Base-by-base conservation (phyloP, 129 eudicot genomes). In the Centrapalus pauciflorus region DNA sequence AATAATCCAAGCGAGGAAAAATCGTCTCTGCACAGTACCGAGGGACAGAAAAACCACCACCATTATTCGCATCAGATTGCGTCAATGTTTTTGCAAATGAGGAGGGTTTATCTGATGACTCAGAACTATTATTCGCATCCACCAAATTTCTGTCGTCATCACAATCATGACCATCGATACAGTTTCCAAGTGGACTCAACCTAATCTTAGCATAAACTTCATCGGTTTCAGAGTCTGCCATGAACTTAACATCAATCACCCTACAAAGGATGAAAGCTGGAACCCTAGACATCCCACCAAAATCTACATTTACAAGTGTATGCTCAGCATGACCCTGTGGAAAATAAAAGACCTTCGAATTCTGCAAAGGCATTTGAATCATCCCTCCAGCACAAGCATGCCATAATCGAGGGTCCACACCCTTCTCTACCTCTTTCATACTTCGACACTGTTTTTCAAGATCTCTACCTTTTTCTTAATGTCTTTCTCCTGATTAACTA, bases 311-410 rank as follows among this genome's bases (percentile, higher is more conserved):
- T 4, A 67, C 30, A 17, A 79, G 88, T 12, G 89, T 75, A 62
- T 88, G 96, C 51, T 88, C 96, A 12, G 88, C 88, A 62, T 88
- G 96, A 13, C 96, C 96, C 67, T 88, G 96, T 2, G 96, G 96
- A 55, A 88, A 85, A 57, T 88, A 85, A 63, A 66, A 80, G 54
- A 88, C 91, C 66, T 75, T 84, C 1, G 92, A 68, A 73, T 80
- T 80, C 55, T 80, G 75, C 24, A 61, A 57, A 16, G 87, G 88
- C 87, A 88, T 84, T 35, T 82, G 92, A 45, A 81, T 85, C 89
- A 85, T 80, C 52, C 87, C 86, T 0, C 96, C 96, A 0, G 96
- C 96, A 75, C 92, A 88, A 9, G 89, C 92, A 37, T 84, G 92
- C 96, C 96, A 88, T 61, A 88, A 71, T 65, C 80, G 82, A 32